Base-by-base conservation (phyloP, 2,329 filamentous ascomycete species). In the Pestalotiopsis fici region DNA sequence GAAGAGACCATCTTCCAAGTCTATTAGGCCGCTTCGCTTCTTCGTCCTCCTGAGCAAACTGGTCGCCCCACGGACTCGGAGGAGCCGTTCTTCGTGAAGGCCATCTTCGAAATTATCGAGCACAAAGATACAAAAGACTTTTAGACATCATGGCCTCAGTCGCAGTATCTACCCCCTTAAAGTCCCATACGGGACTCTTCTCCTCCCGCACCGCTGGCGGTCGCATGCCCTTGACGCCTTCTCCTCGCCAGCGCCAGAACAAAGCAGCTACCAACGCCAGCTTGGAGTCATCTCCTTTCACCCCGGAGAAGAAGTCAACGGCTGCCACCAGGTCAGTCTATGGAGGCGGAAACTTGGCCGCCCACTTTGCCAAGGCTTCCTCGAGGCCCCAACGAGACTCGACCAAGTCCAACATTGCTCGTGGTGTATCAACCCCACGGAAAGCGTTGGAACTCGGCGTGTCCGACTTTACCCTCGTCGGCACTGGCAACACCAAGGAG, bases 321-420 rank as follows among this genome's bases (percentile, higher is more conserved):
- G 81, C 81, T 77, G 81, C 82, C 78, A 81, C 85, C 71, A 92
- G 94, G 83, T 94, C 94, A 7, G 90, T 94, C 69, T 96, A 93
- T 79, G 56, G 56, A 27, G 89, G 91, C 69, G 92, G 90, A 71
- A 95, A 94, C 81, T 85, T 97, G 67, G 88, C 93, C 71, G 87
- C 93, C 69, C 91, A 94, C 77, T 92, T 97, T 76, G 87, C 92
- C 70, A 92, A 92, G 76, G 90, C 87, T 2, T 82, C 81, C 54
- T 12, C 12, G 39, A 43, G 18, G 39, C 39, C 39, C 31, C 91
- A 93, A 79, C 91, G 93, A 63, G 93, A 96, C 78, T 98, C 95
- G 2, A 94, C 95, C 78, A 98, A 98, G 86, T 98, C 95, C 68
- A 98, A 98, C 86, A 98, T 98, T 79, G 93, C 92, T 72, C 89